Base-by-base conservation (phyloP, 1,284 basidiomycete species). In the Sanghuangporus sanghuang region DNA sequence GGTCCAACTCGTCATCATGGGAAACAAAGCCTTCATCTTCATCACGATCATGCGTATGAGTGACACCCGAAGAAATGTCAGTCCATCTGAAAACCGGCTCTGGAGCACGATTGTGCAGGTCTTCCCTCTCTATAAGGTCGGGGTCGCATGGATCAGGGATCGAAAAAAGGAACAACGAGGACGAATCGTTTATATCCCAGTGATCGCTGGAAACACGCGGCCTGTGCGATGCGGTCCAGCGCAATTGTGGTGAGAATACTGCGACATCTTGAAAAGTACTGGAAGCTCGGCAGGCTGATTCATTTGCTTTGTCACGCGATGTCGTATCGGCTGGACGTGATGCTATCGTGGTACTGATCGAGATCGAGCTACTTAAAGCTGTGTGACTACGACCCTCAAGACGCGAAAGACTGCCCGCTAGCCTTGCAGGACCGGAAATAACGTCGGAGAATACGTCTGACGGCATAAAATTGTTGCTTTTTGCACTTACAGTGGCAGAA, bases 81-180 rank as follows among this genome's bases (percentile, higher is more conserved):
- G 60, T 23, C 60, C 60, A 62, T 14, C 42, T 62, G 27, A 23
- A 62, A 27, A 16, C 23, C 12, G 42, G 32, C 21, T 54, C 59
- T 8, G 32, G 21, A 6, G n/a, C 27, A 9, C 12, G 57, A 35
- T 48, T 32, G 9, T 44, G 40, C 36, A 62, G 36, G 35, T 62
- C 61, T n/a, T 48, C 61, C 9, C 61, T 53, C 3, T 62, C 61
- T 39, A 62, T 44, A 16, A 62, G 49, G 14, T 62, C 55, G 21
- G 61, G 54, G 52, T 62, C 61, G n/a, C 56, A 56, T 12, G 61
- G 61, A 27, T 62, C 54, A 23, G 54, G 27, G 11, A 62, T 57
- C 32, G 46, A 32, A 38, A 35, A 62, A 32, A 62, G 38, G 32
- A 57, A 62, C 16, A 57, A 23, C 14, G 56, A 57, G 23, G 38